These are phyloP conservation scores for Zymoseptoria passerinii DNA, from an alignment of 2,329 filamentous ascomycete genomes.

Conservation along the genomic window DNA sequence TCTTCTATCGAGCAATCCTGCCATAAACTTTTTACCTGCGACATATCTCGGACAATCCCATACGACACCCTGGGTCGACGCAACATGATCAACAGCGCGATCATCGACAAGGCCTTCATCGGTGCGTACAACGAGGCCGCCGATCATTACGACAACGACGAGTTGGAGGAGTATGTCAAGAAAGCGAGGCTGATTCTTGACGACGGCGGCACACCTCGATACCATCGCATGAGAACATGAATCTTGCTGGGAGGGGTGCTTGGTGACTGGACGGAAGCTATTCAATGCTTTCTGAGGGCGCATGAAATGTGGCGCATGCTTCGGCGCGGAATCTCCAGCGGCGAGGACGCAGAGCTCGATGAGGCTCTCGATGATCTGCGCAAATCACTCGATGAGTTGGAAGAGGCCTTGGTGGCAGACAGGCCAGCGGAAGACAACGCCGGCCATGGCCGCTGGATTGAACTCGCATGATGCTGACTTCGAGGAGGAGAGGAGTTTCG, in stretches of 20 bases:
- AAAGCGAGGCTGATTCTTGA: not conserved
- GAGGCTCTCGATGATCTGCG: not conserved
- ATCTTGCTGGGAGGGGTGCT: not conserved
- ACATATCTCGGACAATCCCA: no score
- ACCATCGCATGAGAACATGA: conserved; percentile 2
- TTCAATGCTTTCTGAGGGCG: not conserved
- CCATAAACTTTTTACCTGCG: no score
- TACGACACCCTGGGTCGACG: no score
- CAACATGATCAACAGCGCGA: no score
- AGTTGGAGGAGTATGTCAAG: conserved; percentile 1
- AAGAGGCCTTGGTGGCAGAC: not conserved
- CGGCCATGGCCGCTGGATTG: not conserved
- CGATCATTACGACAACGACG: conserved; percentile 1
- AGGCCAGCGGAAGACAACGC: not conserved
- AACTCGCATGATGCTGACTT: not conserved
- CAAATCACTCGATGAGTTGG: not conserved
- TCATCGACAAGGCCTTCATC: not conserved
- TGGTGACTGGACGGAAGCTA: not conserved
- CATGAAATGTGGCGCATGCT: not conserved
- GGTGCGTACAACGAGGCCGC: not conserved
- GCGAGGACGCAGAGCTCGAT: not conserved
- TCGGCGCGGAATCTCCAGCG: not conserved
- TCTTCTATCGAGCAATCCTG: no score
- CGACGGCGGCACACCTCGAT: not conserved
- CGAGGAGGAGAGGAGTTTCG: not conserved